Evolutionary conservation across 257 asterid species (phyloP).

Genomic region (Sherardia arvensis): DNA sequence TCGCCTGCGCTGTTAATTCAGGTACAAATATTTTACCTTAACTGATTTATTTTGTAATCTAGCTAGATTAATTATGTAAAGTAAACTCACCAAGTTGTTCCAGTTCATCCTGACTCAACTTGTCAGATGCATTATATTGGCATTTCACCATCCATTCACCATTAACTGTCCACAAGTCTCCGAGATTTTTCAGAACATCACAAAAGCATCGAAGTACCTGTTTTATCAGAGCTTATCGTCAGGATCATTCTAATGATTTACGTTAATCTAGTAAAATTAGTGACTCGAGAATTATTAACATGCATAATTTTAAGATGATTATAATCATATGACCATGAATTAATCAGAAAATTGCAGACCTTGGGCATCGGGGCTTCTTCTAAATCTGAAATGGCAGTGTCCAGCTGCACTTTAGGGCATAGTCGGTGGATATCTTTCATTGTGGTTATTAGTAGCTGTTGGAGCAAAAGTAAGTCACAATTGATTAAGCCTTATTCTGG

Average conservation of each 20-base stretch:
- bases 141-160: constrained; percentile 63
- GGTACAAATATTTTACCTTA: too few species aligned
- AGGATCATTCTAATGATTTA: background rate
- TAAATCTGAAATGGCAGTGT: constrained; percentile 26
- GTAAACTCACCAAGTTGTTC: constrained; percentile 33
- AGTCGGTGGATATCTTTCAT: constrained; percentile 48
- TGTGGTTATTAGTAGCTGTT: constrained; percentile 62
- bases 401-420: constrained; percentile 36
- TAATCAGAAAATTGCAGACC: constrained; percentile 25
- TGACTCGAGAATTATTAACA: background rate
- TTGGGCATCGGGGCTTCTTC: constrained; percentile 42
- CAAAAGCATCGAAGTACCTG: constrained; percentile 63
- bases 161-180: constrained; percentile 60
- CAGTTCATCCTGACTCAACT: constrained; percentile 30
- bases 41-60: constrained; percentile 23
- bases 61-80: too few species aligned
- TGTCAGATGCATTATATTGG: constrained; percentile 32
- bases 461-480: background rate
- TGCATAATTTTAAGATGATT: too few species aligned
- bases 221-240: background rate
- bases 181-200: constrained; percentile 52
- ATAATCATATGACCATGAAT: background rate
- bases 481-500: background rate
- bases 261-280: too few species aligned
- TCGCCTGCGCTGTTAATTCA: constrained; percentile 36